Evolutionary conservation across 2,329 filamentous ascomycete species (phyloP).

Genomic region (Lizonia empirigonia): DNA sequence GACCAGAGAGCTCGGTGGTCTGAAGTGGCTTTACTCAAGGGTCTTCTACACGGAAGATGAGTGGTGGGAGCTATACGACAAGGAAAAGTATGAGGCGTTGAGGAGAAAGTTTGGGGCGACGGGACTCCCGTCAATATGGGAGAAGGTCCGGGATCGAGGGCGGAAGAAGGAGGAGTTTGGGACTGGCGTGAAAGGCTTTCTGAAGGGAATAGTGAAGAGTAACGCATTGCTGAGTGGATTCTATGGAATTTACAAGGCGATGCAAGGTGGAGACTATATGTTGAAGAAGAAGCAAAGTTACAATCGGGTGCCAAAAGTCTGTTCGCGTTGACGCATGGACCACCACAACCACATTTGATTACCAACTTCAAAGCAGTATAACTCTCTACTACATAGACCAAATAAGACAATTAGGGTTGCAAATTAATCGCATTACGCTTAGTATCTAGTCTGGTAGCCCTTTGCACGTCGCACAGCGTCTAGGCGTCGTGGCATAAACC

Average conservation of each 20-base stretch:
- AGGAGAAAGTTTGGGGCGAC: slow-evolving; percentile 67
- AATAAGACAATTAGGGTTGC: too few species aligned
- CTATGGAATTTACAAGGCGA: slow-evolving; percentile 48
- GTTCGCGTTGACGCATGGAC: too few species aligned
- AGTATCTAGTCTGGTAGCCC: too few species aligned
- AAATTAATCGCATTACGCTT: too few species aligned
- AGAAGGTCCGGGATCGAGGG: slow-evolving; percentile 62
- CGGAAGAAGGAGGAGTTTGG: slow-evolving; percentile 25
- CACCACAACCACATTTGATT: too few species aligned
- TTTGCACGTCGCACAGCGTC: too few species aligned
- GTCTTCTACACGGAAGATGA: slow-evolving; percentile 78
- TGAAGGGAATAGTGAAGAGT: slow-evolving; percentile 34
- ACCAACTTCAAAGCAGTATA: too few species aligned
- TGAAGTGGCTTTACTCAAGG: slow-evolving; percentile 88
- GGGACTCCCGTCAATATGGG: slow-evolving; percentile 69
- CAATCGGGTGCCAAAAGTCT: too few species aligned
- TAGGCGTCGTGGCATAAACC: too few species aligned
- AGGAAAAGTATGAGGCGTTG: slow-evolving; percentile 65
- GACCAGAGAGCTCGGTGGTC: slow-evolving; percentile 70
- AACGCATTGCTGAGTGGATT: slow-evolving; percentile 44
- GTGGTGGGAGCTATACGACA: slow-evolving; percentile 70
- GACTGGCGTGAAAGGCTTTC: slow-evolving; percentile 26
- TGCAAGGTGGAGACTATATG: slow-evolving; percentile 42
- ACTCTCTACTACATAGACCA: too few species aligned
- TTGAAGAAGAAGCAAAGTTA: slow-evolving; percentile 30